A percentile compares a stretch with the other conserved stretches of the same genome.
Conservation (phyloP, 345 rosid genomes). For the Carallia pectinifolia region DNA sequence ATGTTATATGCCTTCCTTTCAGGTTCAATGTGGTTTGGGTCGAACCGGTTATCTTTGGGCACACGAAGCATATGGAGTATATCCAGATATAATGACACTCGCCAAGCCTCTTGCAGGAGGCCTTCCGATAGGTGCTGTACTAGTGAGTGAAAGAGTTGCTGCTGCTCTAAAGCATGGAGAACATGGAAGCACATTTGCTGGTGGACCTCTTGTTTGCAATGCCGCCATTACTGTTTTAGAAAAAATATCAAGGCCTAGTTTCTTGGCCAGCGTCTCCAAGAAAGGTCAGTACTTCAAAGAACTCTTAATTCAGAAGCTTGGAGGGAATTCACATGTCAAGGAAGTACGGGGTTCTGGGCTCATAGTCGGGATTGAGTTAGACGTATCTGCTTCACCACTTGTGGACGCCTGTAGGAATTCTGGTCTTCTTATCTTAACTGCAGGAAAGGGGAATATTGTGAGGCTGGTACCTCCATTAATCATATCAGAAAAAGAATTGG, state of each 20-base stretch:
- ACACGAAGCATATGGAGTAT: conserved; percentile 56
- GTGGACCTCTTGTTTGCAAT: conserved; percentile 67
- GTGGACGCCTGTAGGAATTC: conserved; percentile 74
- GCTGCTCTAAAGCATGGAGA: conserved; percentile 65
- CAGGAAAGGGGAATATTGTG: conserved; percentile 84
- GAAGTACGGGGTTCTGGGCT: conserved; percentile 88
- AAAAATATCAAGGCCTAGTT: conserved; percentile 64
- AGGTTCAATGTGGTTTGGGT: conserved; percentile 93
- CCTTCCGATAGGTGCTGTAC: conserved; percentile 77
- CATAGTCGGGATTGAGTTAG: conserved; percentile 74
- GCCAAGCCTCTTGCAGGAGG: conserved; percentile 99
- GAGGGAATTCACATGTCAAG: conserved; percentile 65
- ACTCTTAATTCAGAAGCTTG: conserved; percentile 49
- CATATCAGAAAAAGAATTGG: conserved; percentile 67
- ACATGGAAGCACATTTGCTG: conserved; percentile 95
- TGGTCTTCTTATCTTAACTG: conserved; percentile 68
- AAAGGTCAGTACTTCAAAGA: conserved; percentile 71
- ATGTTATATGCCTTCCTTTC: not conserved
- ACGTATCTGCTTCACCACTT: conserved; percentile 58
- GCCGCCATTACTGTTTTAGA: conserved; percentile 68
- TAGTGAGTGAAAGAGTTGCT: conserved; percentile 81
- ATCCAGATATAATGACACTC: conserved; percentile 88
- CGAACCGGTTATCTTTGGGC: conserved; percentile 86
- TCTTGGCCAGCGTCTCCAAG: conserved; percentile 63
- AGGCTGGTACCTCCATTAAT: conserved; percentile 90